Evolutionary conservation across 371 early-diverging fungal species (phyloP).

Genomic region (Mortierella sp.): DNA sequence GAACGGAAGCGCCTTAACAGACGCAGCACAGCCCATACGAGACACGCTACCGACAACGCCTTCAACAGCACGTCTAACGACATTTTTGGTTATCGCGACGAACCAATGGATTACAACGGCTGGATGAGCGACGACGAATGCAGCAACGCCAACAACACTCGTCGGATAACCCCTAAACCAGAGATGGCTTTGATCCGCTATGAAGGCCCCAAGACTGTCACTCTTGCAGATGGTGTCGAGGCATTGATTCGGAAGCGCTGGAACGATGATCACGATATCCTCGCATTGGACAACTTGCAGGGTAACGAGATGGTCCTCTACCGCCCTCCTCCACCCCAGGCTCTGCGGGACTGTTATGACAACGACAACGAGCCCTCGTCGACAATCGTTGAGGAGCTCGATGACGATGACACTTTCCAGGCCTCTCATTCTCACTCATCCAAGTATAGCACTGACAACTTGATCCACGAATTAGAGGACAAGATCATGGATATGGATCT

Average conservation of each 20-base stretch:
- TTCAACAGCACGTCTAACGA: background rate
- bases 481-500: slow-evolving; percentile 56
- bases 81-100: slow-evolving; percentile 10
- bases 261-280: background rate
- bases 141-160: background rate
- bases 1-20: background rate
- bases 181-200: slow-evolving; percentile 42
- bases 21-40: background rate
- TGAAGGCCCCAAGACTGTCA: slow-evolving; percentile 43
- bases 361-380: slow-evolving; percentile 9
- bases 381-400: slow-evolving; percentile 32
- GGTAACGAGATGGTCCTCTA: slow-evolving; percentile 51
- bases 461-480: slow-evolving; percentile 26
- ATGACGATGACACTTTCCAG: slow-evolving; percentile 22
- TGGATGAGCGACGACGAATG: slow-evolving; percentile 23
- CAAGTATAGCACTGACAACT: background rate
- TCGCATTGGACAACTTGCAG: slow-evolving; percentile 12
- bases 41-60: background rate
- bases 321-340: slow-evolving; percentile 3
- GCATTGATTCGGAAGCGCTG: slow-evolving; percentile 28
- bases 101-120: background rate
- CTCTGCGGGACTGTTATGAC: background rate
- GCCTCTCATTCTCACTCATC: slow-evolving; percentile 2
- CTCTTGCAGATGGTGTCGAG: slow-evolving; percentile 40
- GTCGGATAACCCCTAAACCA: background rate